Evolutionary conservation across 257 asterid genomes (phyloP).

Genomic region (Rubia yunnanensis): DNA sequence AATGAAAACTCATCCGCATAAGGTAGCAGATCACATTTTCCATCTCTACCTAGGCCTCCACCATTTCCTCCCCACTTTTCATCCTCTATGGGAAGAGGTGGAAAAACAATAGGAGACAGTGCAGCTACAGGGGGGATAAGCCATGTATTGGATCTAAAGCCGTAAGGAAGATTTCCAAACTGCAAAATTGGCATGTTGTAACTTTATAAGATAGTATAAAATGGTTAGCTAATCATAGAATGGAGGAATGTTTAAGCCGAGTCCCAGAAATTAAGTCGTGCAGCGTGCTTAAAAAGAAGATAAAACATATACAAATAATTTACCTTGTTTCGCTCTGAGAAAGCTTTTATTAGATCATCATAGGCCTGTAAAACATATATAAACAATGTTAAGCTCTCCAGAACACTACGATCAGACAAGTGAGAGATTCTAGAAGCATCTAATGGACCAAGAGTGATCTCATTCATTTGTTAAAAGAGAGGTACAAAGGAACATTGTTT

Average conservation of each 20-base stretch:
- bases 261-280: not conserved
- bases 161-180: slow-evolving; percentile 93
- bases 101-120: slow-evolving; percentile 57
- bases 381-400: slow-evolving; percentile 3
- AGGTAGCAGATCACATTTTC: slow-evolving; percentile 72
- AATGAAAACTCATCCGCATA: slow-evolving; percentile 63
- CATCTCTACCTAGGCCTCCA: slow-evolving; percentile 93
- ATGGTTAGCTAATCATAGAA: not conserved
- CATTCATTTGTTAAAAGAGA: not conserved
- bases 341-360: slow-evolving; percentile 84
- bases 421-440: slow-evolving; percentile 4
- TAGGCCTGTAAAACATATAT: slow-evolving; percentile 56
- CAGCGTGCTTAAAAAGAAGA: not conserved
- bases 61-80: slow-evolving; percentile 97
- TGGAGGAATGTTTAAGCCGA: slow-evolving; percentile 5
- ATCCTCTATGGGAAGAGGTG: slow-evolving; percentile 83
- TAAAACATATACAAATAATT: not conserved
- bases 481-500: too few species aligned
- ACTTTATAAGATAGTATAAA: slow-evolving; percentile 1
- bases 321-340: slow-evolving; percentile 94
- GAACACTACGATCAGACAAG: not conserved
- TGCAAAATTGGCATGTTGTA: slow-evolving; percentile 24
- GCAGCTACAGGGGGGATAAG: slow-evolving; percentile 88
- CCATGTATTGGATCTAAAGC: slow-evolving; percentile 97
- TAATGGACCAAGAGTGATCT: not conserved